These are phyloP conservation scores for Pichia kluyveri DNA, from an alignment of 805 yeast species.

Conservation along the genomic window DNA sequence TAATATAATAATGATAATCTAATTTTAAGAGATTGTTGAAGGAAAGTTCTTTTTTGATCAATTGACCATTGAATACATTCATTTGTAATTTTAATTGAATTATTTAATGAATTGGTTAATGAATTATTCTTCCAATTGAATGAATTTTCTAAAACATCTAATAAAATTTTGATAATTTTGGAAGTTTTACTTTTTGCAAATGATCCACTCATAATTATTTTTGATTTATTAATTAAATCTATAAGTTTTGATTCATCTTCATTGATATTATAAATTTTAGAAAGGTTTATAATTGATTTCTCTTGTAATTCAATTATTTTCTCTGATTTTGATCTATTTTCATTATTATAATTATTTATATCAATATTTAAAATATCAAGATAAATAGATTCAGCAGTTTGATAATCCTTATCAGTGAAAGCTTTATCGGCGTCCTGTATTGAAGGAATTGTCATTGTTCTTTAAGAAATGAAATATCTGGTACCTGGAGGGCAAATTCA, in stretches of 20 bases:
- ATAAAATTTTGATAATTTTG: constrained; percentile 71
- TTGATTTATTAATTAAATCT: constrained; percentile 56
- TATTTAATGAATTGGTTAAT: constrained; percentile 40
- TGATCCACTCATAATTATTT: constrained; percentile 47
- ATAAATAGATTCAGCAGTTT: constrained; percentile 54
- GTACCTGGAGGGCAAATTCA: no score
- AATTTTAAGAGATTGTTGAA: constrained; percentile 81
- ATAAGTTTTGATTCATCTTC: constrained; percentile 43
- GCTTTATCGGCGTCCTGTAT: constrained; percentile 58
- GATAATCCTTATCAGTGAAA: constrained; percentile 37
- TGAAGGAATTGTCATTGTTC: constrained; percentile 22
- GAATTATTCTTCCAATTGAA: constrained; percentile 22
- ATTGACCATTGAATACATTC: constrained; percentile 85
- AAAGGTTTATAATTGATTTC: constrained; percentile 64
- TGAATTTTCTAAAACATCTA: constrained; percentile 65
- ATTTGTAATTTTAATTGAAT: constrained; percentile 64
- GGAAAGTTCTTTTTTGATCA: constrained; percentile 72
- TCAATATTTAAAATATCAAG: constrained; percentile 33
- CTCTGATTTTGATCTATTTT: constrained; percentile 24
- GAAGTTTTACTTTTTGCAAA: constrained; percentile 94
- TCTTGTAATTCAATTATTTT: constrained; percentile 49
- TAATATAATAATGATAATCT: constrained; percentile 72
- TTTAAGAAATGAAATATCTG: not conserved
- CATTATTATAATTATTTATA: constrained; percentile 7
- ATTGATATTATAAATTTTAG: constrained; percentile 51